A percentile compares a stretch with the other conserved stretches of the same genome.
phyloP scores from a whole-genome alignment of 768 basidiomycete genomes.

The Naematelia aurantialba region DNA sequence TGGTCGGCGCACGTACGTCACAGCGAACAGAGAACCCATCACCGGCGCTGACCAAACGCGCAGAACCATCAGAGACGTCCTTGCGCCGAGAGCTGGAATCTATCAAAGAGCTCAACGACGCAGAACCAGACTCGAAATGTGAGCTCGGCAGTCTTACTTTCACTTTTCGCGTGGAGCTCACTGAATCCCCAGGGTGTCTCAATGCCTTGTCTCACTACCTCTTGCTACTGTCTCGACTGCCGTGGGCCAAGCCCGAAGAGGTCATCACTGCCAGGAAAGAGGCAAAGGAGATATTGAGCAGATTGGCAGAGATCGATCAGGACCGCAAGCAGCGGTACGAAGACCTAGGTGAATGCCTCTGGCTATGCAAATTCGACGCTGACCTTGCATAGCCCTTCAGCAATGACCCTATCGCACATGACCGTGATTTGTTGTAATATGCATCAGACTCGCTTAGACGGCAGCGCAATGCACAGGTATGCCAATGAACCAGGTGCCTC shows the following conservation, averaged over 20 bases:
- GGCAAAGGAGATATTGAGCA: slow-evolving; percentile 60
- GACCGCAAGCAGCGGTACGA: slow-evolving; percentile 64
- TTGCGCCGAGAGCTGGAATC: slow-evolving; percentile 70
- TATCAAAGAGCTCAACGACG: slow-evolving; percentile 77
- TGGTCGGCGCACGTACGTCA: slow-evolving; percentile 69
- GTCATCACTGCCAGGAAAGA: slow-evolving; percentile 45
- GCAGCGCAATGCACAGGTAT: slow-evolving; percentile 9
- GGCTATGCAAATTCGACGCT: not conserved
- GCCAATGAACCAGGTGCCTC: no score
- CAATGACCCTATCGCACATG: not conserved
- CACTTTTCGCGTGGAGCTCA: not conserved
- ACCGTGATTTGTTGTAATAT: not conserved
- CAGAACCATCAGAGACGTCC: slow-evolving; percentile 59
- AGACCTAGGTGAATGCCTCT: slow-evolving; percentile 31
- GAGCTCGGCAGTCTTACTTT: slow-evolving; percentile 29
- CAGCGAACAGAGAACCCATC: not conserved
- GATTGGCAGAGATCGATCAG: slow-evolving; percentile 59
- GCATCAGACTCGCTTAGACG: not conserved
- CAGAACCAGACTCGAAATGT: slow-evolving; percentile 94
- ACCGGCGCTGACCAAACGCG: not conserved
- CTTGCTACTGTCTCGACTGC: slow-evolving; percentile 60
- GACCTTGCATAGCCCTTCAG: not conserved
- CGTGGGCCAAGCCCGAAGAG: slow-evolving; percentile 8
- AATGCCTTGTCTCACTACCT: slow-evolving; percentile 85
- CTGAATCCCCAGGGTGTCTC: slow-evolving; percentile 71